These are phyloP conservation scores for Poteriospumella lacustris DNA, from an alignment of 108 stramenopile genomes.

Conservation along the genomic window DNA sequence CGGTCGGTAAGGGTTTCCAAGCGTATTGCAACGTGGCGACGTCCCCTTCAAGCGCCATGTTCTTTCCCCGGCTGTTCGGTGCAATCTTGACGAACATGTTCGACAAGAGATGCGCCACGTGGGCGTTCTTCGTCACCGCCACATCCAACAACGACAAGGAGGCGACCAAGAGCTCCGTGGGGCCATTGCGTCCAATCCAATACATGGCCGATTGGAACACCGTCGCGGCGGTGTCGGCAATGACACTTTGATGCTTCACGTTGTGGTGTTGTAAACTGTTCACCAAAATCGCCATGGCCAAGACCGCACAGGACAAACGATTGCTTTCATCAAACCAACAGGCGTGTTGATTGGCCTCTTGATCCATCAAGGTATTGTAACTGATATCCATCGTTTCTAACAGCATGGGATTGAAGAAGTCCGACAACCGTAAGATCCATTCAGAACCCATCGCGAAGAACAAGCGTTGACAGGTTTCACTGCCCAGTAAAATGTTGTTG, in stretches of 20 bases:
- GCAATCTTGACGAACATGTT: not conserved
- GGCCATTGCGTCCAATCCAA: not conserved
- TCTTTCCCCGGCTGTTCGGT: not conserved
- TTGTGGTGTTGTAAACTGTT: not conserved
- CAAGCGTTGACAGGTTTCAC: conserved; percentile 27
- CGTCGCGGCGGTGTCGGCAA: not conserved
- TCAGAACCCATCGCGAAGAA: conserved; percentile 18
- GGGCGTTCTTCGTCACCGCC: not conserved
- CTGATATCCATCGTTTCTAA: not conserved
- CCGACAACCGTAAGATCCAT: not conserved
- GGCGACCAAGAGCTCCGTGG: not conserved
- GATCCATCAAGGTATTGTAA: not conserved
- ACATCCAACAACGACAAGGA: not conserved
- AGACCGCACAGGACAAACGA: conserved; percentile 6
- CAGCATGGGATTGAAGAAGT: not conserved
- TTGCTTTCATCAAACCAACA: conserved; percentile 12
- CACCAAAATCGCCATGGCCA: not conserved
- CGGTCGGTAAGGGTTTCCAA: conserved; percentile 21
- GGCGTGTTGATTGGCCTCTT: not conserved
- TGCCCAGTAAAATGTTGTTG: not conserved
- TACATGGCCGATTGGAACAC: not conserved
- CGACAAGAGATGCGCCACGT: not conserved
- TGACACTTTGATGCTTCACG: not conserved
- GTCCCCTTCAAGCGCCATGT: not conserved
- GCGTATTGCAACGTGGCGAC: not conserved